These are phyloP conservation scores for Escallonia rubra DNA, from an alignment of 129 eudicot genomes.

Conservation along the genomic window DNA sequence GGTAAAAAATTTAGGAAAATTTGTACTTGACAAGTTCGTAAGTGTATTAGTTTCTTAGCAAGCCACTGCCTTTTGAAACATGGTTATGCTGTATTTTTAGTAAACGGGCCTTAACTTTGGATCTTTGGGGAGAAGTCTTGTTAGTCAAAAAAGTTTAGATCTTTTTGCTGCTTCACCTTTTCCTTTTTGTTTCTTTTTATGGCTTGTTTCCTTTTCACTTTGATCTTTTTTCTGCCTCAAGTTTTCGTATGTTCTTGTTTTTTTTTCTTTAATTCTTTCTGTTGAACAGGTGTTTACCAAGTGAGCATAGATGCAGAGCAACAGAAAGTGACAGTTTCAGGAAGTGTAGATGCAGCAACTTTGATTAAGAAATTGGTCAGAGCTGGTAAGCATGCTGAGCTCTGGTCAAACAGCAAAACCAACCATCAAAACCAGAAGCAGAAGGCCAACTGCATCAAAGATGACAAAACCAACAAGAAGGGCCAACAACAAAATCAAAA, in stretches of 20 bases:
- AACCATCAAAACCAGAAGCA: constrained; percentile 50
- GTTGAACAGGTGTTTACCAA: constrained; percentile 56
- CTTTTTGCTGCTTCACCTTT: no score
- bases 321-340: constrained; percentile 74
- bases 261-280: background rate
- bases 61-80: no score
- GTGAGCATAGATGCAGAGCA: constrained; percentile 71
- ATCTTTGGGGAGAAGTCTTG: no score
- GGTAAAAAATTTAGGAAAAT: background rate
- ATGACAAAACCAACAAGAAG: constrained; percentile 43
- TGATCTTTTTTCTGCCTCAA: no score
- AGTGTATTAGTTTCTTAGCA: no score
- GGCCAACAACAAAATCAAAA: constrained; percentile 36
- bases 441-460: constrained; percentile 35
- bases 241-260: background rate
- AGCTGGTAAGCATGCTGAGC: constrained; percentile 78
- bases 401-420: constrained; percentile 52
- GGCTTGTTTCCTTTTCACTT: background rate
- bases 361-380: constrained; percentile 57
- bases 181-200: background rate
- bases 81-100: no score
- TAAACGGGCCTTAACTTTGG: no score
- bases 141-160: no score
- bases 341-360: constrained; percentile 54
- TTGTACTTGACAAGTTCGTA: background rate